phyloP scores from a whole-genome alignment of 371 early-diverging fungal genomes.

The Blakeslea trispora region DNA sequence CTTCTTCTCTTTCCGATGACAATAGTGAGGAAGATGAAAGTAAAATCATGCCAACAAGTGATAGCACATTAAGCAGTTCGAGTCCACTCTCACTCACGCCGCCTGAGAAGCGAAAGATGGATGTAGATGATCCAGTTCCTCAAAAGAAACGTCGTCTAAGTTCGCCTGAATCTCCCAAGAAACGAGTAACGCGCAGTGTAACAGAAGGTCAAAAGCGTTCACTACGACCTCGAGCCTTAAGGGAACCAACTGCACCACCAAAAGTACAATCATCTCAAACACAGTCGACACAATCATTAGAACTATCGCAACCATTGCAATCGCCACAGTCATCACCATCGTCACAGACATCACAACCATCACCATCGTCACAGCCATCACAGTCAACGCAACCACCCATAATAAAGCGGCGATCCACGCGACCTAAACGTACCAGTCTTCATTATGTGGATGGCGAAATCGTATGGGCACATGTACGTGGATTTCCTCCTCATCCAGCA shows the following conservation, averaged over 20 bases:
- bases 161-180: background rate
- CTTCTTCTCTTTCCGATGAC: slow-evolving; percentile 4
- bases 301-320: too few species aligned
- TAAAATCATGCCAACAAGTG: slow-evolving; percentile 4
- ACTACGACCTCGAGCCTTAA: slow-evolving; percentile 5
- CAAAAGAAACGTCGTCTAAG: background rate
- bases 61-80: slow-evolving; percentile 6
- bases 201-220: slow-evolving; percentile 8
- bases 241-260: slow-evolving; percentile 1
- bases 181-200: slow-evolving; percentile 5
- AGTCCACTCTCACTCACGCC: background rate
- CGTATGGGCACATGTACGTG: slow-evolving; percentile 45
- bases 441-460: slow-evolving; percentile 18
- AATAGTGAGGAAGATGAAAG: slow-evolving; percentile 10
- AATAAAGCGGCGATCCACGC: too few species aligned
- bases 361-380: too few species aligned
- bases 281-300: too few species aligned
- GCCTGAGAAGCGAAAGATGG: background rate
- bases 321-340: too few species aligned
- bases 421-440: background rate
- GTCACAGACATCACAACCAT: too few species aligned
- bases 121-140: background rate
- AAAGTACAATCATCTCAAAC: too few species aligned
- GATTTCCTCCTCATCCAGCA: slow-evolving; percentile 43
- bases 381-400: too few species aligned